Base-by-base conservation (phyloP, 371 early-diverging fungal species). In the Dinochytrium kinnereticum region DNA sequence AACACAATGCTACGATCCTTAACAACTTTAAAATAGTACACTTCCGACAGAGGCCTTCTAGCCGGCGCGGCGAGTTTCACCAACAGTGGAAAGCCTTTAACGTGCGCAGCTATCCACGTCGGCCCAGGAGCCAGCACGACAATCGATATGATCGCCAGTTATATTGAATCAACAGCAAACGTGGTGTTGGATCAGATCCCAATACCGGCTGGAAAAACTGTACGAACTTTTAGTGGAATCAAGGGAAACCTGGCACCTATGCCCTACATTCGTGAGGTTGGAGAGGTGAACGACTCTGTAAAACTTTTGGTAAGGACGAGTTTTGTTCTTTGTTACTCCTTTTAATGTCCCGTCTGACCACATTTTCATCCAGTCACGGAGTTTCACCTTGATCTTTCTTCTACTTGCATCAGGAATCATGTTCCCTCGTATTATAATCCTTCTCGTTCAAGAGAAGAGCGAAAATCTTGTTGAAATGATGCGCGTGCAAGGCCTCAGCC, bases 391-490 rank as follows among this genome's bases (percentile, higher is more conserved):
- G 13, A 74, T 74, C 44, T 75, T 78, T 59, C 59, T 77, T 38
- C 30, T 77, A 10, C 68, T 78, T 33, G 70, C 76, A 2, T 75
- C 79, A 3, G 64, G 64, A 0, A 28, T 78, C 39, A 39, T 78
- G 64, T 75, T 59, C 65, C 79, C 78, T 13, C 69, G 79, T 24
- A 13, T 78, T 2, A 73, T 78, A 7, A 65, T 55, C 1, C 65
- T 73, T 10, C 36, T 75, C 13, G 76, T 75, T n/a, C 64, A 66
- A 21, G 79, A 78, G 55, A 78, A 73, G 51, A 2, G 59, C 28
- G 76, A 78, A 64, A 75, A 75, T 44, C 65, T 78, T 31, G 71
- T 71, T 44, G 79, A 78, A 30, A 44, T 72, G 67, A 66, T 66
- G 66, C 38, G 66, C 44, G 44, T 30, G 36, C 66, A 66, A 44